These are phyloP conservation scores for Globisporangium spinosum DNA, from an alignment of 352 stramenopile species.

Conservation along the genomic window DNA sequence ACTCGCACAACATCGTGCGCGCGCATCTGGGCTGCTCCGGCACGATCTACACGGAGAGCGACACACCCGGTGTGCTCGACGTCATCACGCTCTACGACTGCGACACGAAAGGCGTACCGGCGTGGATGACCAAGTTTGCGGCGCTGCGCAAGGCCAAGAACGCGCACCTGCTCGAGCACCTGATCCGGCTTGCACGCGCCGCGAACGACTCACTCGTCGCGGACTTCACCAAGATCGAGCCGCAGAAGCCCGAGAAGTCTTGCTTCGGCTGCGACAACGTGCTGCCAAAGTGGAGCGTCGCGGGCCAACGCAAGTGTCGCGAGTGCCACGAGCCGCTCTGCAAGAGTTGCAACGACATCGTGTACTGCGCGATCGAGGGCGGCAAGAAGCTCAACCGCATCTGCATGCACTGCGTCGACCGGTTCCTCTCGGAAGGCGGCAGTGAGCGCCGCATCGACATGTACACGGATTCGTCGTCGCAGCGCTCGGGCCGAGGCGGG, in stretches of 20 bases:
- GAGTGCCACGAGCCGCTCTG: constrained; percentile 57
- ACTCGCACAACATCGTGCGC: constrained; percentile 54
- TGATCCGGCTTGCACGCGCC: constrained; percentile 52
- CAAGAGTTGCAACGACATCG: constrained; percentile 58
- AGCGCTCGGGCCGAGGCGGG: neutral
- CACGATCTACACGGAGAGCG: constrained; percentile 56
- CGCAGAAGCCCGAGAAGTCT: constrained; percentile 23
- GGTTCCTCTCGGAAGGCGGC: constrained; percentile 13
- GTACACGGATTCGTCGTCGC: constrained; percentile 16
- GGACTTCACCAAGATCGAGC: constrained; percentile 39
- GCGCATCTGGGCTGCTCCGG: constrained; percentile 56
- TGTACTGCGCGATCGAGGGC: constrained; percentile 58
- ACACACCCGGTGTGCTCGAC: constrained; percentile 43
- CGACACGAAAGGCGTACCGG: constrained; percentile 54
- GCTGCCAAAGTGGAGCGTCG: constrained; percentile 41
- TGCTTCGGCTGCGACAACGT: constrained; percentile 44
- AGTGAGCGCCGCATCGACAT: constrained; percentile 16
- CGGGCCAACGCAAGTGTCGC: constrained; percentile 37
- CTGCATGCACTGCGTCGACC: constrained; percentile 57
- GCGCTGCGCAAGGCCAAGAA: constrained; percentile 57
- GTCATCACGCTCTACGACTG: constrained; percentile 57
- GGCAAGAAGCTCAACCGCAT: constrained; percentile 69
- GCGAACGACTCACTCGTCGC: constrained; percentile 41
- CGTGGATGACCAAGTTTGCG: constrained; percentile 63
- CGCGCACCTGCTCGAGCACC: constrained; percentile 53